phyloP scores from a whole-genome alignment of 352 stramenopile genomes.

The Thalassiosira tumida region DNA sequence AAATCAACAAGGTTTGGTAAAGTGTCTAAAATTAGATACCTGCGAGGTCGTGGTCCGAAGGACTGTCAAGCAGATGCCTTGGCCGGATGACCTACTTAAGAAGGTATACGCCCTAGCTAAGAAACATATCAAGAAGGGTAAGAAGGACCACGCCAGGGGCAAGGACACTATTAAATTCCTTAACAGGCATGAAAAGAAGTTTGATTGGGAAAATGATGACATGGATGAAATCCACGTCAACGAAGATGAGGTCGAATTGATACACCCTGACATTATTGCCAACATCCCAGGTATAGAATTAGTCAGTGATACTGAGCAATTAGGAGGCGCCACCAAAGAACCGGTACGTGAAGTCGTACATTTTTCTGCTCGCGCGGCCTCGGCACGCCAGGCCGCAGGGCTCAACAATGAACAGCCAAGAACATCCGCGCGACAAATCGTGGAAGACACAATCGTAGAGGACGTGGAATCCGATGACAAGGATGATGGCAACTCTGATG shows the following conservation, averaged over 20 bases:
- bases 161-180: not conserved
- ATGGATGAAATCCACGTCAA: no score
- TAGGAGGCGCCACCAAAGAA: no score
- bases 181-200: not conserved
- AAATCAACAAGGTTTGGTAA: not conserved
- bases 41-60: not conserved
- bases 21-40: slow-evolving; percentile 54
- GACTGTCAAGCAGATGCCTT: not conserved
- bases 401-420: no score
- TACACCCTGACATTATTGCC: no score
- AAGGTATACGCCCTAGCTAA: no score
- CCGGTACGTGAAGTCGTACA: no score
- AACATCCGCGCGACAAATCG: no score
- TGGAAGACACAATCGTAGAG: not conserved
- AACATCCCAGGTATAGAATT: no score
- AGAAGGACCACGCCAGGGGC: not conserved
- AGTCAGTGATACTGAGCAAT: no score
- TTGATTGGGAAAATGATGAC: not conserved
- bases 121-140: not conserved
- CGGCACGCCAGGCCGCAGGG: not conserved
- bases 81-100: not conserved
- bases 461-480: not conserved
- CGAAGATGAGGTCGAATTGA: no score
- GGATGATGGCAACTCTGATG: not conserved
- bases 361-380: no score